These are phyloP conservation scores for Tricholoma hemisulphureum DNA, from an alignment of 768 basidiomycete genomes.

Conservation along the genomic window DNA sequence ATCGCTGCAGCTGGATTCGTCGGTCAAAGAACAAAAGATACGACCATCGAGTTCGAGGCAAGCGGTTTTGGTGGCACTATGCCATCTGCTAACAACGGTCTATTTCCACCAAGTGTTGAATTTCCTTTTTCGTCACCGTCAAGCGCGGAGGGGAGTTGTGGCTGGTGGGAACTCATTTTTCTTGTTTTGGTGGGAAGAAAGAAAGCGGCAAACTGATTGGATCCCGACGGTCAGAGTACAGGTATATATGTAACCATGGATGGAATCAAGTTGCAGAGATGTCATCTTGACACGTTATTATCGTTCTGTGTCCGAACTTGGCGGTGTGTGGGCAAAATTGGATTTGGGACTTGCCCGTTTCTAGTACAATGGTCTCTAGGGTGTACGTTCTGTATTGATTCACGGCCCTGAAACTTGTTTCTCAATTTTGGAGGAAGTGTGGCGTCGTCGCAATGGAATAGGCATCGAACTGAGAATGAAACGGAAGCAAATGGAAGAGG, in stretches of 20 bases:
- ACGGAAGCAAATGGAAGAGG: constrained; percentile 2
- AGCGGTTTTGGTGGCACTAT: constrained; percentile 2
- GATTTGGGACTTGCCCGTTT: neutral
- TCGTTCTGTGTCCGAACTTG: neutral
- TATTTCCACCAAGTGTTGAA: neutral
- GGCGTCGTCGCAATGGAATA: neutral
- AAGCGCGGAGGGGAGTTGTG: constrained; percentile 2
- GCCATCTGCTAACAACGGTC: neutral
- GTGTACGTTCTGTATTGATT: neutral
- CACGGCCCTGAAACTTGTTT: neutral
- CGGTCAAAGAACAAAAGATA: neutral
- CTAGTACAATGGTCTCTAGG: neutral
- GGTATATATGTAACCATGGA: constrained; percentile 1
- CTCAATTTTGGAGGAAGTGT: neutral
- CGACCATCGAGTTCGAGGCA: neutral
- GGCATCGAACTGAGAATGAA: constrained; percentile 1
- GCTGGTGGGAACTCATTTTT: constrained; percentile 2
- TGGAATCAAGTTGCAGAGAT: constrained; percentile 2
- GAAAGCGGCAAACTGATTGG: neutral
- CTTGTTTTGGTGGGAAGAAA: neutral
- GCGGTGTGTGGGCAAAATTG: neutral
- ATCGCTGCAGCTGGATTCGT: neutral
- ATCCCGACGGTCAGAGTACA: constrained; percentile 1
- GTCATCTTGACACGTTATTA: neutral
- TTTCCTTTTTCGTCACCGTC: constrained; percentile 6